phyloP scores from a whole-genome alignment of 2,329 filamentous ascomycete genomes.

The Fusarium newnesense region DNA sequence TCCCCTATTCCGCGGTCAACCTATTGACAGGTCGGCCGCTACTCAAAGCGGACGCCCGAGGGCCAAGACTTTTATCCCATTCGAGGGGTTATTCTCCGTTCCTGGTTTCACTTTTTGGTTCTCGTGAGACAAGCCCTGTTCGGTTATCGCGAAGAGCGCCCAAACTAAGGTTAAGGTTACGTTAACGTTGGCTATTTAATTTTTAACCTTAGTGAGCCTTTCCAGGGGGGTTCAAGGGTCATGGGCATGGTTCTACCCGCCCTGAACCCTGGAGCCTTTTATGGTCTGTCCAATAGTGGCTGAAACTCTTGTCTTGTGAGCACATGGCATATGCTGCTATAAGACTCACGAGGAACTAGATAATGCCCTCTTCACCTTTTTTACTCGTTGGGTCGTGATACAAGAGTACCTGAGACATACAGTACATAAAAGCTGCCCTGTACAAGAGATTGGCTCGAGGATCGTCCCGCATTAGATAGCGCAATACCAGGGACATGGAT shows the following conservation, averaged over 20 bases:
- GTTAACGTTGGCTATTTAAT: not conserved
- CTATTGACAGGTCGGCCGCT: slow-evolving; percentile 2
- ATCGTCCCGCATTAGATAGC: slow-evolving; percentile 6
- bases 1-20: not conserved
- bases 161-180: slow-evolving; percentile 8
- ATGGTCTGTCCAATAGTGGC: not conserved
- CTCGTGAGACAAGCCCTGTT: slow-evolving; percentile 27
- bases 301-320: slow-evolving; percentile 1
- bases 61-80: slow-evolving; percentile 8
- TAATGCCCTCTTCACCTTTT: not conserved
- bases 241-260: not conserved
- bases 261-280: not conserved
- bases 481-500: not conserved
- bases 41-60: not conserved
- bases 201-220: slow-evolving; percentile 16
- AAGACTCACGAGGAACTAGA: not conserved
- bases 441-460: slow-evolving; percentile 7
- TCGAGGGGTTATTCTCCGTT: slow-evolving; percentile 27
- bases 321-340: not conserved
- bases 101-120: slow-evolving; percentile 9
- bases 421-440: not conserved
- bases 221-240: not conserved
- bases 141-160: slow-evolving; percentile 21
- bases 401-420: slow-evolving; percentile 12
- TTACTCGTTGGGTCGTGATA: not conserved